Evolutionary conservation across 345 rosid genomes (phyloP).

Genomic region (Conringia planisiliqua): DNA sequence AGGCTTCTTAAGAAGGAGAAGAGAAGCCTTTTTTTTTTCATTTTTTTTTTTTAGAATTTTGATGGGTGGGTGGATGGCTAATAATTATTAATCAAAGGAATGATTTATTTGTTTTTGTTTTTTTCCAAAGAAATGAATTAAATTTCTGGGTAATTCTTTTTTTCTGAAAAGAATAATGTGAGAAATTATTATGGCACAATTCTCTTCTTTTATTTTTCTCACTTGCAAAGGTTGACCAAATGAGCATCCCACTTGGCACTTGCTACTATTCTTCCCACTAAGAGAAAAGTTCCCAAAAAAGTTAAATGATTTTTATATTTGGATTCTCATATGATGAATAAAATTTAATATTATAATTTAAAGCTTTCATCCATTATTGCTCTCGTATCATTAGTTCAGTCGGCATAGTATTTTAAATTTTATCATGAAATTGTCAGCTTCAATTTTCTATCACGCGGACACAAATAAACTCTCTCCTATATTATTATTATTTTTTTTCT

Average conservation of each 20-base stretch:
- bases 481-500: too few relatives aligned
- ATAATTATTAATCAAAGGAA: constrained; percentile 64
- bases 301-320: constrained; percentile 33
- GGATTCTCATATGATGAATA: constrained; percentile 3
- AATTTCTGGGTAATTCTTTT: not conserved
- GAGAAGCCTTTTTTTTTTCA: constrained; percentile 26
- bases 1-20: constrained; percentile 44
- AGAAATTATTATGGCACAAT: constrained; percentile 31
- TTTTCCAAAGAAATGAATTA: not conserved
- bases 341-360: not conserved
- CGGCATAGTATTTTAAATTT: constrained; percentile 9
- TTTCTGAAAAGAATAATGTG: constrained; percentile 41
- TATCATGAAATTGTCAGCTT: not conserved
- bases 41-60: constrained; percentile 1
- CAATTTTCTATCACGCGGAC: not conserved
- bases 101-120: constrained; percentile 25
- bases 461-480: not conserved
- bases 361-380: not conserved
- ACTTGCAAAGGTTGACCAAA: constrained; percentile 80
- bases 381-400: not conserved
- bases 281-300: constrained; percentile 1
- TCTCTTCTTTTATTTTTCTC: constrained; percentile 26
- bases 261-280: constrained; percentile 48
- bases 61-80: constrained; percentile 59
- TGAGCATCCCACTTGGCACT: constrained; percentile 48